A percentile compares a stretch with the other conserved stretches of the same genome.
Conservation (phyloP, 1,139 yeast species). For the Candida freyschussii region DNA sequence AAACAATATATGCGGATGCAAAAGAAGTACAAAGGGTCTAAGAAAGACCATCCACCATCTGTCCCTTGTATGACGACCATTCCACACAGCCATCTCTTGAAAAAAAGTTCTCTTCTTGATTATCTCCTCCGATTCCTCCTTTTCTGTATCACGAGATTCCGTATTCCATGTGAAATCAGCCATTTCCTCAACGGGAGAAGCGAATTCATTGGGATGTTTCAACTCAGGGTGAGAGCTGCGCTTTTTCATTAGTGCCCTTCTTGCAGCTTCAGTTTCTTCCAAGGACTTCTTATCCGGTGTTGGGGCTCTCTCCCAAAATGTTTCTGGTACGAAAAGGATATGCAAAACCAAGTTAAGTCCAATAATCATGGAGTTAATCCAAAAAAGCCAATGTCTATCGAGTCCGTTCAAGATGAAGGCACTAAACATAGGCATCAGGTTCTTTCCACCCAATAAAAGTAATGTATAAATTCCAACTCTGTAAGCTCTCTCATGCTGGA, state of each 20-base stretch:
- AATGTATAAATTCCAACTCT: conserved; percentile 59
- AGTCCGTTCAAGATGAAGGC: conserved; percentile 47
- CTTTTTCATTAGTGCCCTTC: conserved; percentile 28
- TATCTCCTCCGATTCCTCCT: background rate
- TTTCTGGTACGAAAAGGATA: conserved; percentile 57
- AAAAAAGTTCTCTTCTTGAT: conserved; percentile 5
- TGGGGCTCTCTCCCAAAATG: conserved; percentile 60
- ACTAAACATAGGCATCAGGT: conserved; percentile 52
- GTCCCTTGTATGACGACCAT: conserved; percentile 46
- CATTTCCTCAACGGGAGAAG: background rate
- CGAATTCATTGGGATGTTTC: conserved; percentile 1
- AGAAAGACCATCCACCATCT: conserved; percentile 55
- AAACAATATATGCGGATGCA: conserved; percentile 51
- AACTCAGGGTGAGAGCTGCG: conserved; percentile 1
- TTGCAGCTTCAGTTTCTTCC: conserved; percentile 47
- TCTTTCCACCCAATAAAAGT: conserved; percentile 58
- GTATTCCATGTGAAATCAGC: no score
- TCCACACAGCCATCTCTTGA: conserved; percentile 10
- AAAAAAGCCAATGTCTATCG: conserved; percentile 58
- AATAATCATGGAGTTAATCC: conserved; percentile 52
- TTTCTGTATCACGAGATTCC: background rate
- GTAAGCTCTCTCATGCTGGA: conserved; percentile 63
- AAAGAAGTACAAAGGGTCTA: conserved; percentile 46
- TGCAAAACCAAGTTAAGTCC: conserved; percentile 44
- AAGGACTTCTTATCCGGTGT: conserved; percentile 43